Percentiles rank a stretch among this genome's conserved stretches.
Conservation (phyloP, 2,329 filamentous ascomycete genomes). For the Phoma sp. region DNA sequence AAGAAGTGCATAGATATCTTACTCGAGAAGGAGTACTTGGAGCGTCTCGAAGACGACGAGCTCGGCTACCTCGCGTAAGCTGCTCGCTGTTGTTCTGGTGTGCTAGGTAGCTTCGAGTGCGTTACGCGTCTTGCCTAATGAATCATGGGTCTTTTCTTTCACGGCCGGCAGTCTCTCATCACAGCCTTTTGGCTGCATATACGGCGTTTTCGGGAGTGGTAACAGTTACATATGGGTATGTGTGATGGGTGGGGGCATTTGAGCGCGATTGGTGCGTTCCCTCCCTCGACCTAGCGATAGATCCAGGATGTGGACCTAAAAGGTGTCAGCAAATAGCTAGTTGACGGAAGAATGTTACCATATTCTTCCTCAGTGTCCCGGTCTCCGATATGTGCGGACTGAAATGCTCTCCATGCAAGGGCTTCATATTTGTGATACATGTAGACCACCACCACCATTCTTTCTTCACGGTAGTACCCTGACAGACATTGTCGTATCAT, state of each 20-base stretch:
- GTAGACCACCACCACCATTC: neutral
- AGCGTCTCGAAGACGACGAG: slow-evolving; percentile 92
- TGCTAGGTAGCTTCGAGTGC: slow-evolving; percentile 2
- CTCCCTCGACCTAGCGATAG: slow-evolving; percentile 5
- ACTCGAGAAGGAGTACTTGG: slow-evolving; percentile 97
- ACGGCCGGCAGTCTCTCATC: slow-evolving; percentile 8
- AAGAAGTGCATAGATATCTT: slow-evolving; percentile 99
- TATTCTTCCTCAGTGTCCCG: slow-evolving; percentile 2
- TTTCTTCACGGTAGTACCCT: neutral
- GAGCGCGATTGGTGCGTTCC: slow-evolving; percentile 9
- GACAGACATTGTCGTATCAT: neutral
- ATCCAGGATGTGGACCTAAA: slow-evolving; percentile 6
- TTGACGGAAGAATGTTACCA: neutral
- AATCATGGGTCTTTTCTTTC: slow-evolving; percentile 8
- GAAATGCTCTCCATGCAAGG: neutral
- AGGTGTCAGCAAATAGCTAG: slow-evolving; percentile 2
- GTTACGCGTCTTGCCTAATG: slow-evolving; percentile 11
- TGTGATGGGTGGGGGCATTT: slow-evolving; percentile 7
- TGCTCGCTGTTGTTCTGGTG: neutral
- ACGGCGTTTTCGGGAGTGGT: slow-evolving; percentile 11
- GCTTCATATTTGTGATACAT: neutral
- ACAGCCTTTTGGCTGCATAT: slow-evolving; percentile 15
- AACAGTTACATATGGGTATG: slow-evolving; percentile 2
- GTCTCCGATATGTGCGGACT: neutral
- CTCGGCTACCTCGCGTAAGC: slow-evolving; percentile 86